A percentile compares a stretch with the other conserved stretches of the same genome.
Conservation (phyloP, 257 asterid species). For the Osmanthus fragrans region DNA sequence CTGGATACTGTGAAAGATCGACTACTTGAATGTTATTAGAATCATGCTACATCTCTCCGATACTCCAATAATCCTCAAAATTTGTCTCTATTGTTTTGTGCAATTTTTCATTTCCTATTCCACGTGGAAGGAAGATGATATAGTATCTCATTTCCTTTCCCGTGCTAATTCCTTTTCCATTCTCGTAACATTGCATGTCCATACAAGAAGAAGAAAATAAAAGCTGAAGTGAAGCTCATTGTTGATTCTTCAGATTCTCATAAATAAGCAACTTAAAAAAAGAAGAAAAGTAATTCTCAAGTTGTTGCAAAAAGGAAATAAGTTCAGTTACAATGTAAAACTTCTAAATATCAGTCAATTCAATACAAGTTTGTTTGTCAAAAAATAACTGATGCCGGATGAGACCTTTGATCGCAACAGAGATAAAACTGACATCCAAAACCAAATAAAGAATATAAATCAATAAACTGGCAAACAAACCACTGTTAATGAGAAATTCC, state of each 20-base stretch:
- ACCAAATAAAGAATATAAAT: slow-evolving; percentile 13
- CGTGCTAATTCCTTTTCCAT: not conserved
- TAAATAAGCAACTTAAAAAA: not conserved
- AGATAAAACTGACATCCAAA: slow-evolving; percentile 22
- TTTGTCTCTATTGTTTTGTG: not conserved
- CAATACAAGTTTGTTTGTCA: slow-evolving; percentile 1
- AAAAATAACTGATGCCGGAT: not conserved
- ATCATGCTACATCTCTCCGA: too few relatives aligned
- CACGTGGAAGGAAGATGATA: too few relatives aligned
- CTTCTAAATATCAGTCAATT: not conserved
- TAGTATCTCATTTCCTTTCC: too few relatives aligned
- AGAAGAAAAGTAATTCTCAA: not conserved
- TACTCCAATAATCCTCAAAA: too few relatives aligned
- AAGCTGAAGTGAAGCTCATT: not conserved
- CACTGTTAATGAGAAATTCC: not conserved
- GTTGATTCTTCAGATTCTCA: not conserved
- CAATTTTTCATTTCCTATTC: not conserved
- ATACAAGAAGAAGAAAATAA: not conserved
- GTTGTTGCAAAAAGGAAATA: not conserved
- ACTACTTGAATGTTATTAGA: too few relatives aligned
- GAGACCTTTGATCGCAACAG: not conserved
- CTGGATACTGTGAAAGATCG: too few relatives aligned
- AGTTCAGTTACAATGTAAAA: not conserved
- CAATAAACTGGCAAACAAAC: not conserved
- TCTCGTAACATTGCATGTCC: not conserved